Percentiles rank a stretch among this genome's conserved stretches.
phyloP scores from a whole-genome alignment of 371 early-diverging fungal species.

The Mortierella sp. region DNA sequence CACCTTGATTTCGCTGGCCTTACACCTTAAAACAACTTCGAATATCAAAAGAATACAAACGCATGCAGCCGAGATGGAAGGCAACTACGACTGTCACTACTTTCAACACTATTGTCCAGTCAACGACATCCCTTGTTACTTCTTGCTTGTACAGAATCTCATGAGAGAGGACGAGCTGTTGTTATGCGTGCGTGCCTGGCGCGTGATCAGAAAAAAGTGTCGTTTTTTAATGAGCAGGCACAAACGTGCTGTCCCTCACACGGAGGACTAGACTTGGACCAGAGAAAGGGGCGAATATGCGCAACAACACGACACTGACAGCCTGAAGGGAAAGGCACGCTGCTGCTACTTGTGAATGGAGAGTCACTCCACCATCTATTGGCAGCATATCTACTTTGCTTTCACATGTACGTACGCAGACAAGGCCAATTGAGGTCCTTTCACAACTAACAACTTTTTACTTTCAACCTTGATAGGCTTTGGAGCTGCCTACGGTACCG shows the following conservation, averaged over 20 bases:
- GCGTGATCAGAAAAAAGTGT: slow-evolving; percentile 18
- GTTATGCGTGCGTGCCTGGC: slow-evolving; percentile 15
- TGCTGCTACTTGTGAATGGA: not conserved
- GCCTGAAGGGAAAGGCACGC: not conserved
- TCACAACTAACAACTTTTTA: not conserved
- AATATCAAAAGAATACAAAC: not conserved
- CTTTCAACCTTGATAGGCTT: slow-evolving; percentile 68
- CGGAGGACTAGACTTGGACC: not conserved
- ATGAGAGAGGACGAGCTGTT: slow-evolving; percentile 1
- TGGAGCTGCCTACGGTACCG: slow-evolving; percentile 95
- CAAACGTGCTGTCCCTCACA: slow-evolving; percentile 3
- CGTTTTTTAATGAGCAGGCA: not conserved
- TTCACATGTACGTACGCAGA: not conserved
- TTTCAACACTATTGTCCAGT: not conserved
- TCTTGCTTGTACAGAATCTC: not conserved
- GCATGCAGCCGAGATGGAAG: not conserved
- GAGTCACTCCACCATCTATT: not conserved
- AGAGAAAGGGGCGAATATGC: slow-evolving; percentile 22
- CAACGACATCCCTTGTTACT: not conserved
- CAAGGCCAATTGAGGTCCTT: not conserved
- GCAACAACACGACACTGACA: not conserved
- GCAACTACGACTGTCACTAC: not conserved
- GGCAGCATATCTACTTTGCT: not conserved
- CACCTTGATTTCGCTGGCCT: not conserved
- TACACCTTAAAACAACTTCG: no score